Evolutionary conservation across 495 filamentous ascomycete species (phyloP).

Genomic region (Bathelium albidoporum): DNA sequence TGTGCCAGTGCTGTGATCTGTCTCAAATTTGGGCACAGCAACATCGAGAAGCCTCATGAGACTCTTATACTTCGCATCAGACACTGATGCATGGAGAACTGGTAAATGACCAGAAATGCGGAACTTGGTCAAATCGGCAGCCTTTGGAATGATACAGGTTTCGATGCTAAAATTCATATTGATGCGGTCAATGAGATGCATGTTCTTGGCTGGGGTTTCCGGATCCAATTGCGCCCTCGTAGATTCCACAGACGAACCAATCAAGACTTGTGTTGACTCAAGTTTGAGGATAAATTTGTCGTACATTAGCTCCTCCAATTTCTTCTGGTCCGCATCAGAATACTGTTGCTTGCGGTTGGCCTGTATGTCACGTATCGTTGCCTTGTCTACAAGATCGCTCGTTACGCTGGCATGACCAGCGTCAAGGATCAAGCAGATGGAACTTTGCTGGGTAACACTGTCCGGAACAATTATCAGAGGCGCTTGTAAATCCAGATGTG

Average conservation of each 20-base stretch:
- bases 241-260: slow-evolving; percentile 86
- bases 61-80: slow-evolving; percentile 90
- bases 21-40: slow-evolving; percentile 76
- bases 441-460: slow-evolving; percentile 67
- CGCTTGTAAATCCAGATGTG: slow-evolving; percentile 88
- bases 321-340: slow-evolving; percentile 77
- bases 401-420: slow-evolving; percentile 90
- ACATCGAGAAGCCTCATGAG: slow-evolving; percentile 95
- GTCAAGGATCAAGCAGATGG: slow-evolving; percentile 85
- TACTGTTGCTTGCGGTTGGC: slow-evolving; percentile 81
- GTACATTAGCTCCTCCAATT: slow-evolving; percentile 84
- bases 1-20: slow-evolving; percentile 22
- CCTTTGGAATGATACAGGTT: slow-evolving; percentile 87
- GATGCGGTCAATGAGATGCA: slow-evolving; percentile 92
- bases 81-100: slow-evolving; percentile 80
- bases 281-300: slow-evolving; percentile 89
- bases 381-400: slow-evolving; percentile 84
- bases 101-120: slow-evolving; percentile 84
- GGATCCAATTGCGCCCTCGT: slow-evolving; percentile 74
- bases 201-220: slow-evolving; percentile 55
- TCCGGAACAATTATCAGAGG: slow-evolving; percentile 94
- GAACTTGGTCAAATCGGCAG: slow-evolving; percentile 85
- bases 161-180: slow-evolving; percentile 92
- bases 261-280: slow-evolving; percentile 86
- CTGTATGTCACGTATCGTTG: slow-evolving; percentile 78